phyloP scores from a whole-genome alignment of 352 stramenopile genomes.

The Globisporangium polare region DNA sequence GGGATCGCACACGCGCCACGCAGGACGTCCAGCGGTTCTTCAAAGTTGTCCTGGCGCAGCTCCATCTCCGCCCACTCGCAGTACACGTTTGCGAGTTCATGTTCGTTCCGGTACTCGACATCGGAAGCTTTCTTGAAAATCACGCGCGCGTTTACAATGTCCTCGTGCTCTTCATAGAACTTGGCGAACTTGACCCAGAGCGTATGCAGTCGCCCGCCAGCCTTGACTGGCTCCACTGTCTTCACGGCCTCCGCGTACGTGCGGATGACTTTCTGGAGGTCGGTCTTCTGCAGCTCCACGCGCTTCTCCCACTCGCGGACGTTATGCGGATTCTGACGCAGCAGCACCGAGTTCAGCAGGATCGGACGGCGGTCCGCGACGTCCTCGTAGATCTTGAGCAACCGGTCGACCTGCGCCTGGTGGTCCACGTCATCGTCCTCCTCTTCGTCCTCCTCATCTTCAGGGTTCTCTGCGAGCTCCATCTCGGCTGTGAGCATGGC shows the following conservation, averaged over 20 bases:
- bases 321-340: constrained; percentile 99
- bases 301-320: constrained; percentile 98
- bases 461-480: constrained; percentile 56
- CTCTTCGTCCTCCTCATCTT: constrained; percentile 70
- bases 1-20: constrained; percentile 75
- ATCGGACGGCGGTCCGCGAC: constrained; percentile 94
- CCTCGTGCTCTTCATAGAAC: constrained; percentile 93
- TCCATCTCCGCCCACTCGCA: constrained; percentile 96
- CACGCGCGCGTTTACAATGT: constrained; percentile 89
- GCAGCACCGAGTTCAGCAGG: constrained; percentile 93
- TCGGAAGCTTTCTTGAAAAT: constrained; percentile 91
- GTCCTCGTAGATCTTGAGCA: constrained; percentile 88
- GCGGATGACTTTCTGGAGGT: constrained; percentile 63
- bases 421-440: constrained; percentile 51
- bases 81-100: constrained; percentile 94
- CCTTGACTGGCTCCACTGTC: constrained; percentile 84
- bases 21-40: constrained; percentile 90
- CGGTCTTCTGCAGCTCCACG: constrained; percentile 74
- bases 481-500: constrained; percentile 96
- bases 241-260: constrained; percentile 92
- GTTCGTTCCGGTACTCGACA: constrained; percentile 71
- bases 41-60: constrained; percentile 93
- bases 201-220: constrained; percentile 82
- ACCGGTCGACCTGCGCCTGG: constrained; percentile 66
- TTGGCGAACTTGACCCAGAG: constrained; percentile 95